Conservation (phyloP, 306 rosid species). For the Castanea crenata region DNA sequence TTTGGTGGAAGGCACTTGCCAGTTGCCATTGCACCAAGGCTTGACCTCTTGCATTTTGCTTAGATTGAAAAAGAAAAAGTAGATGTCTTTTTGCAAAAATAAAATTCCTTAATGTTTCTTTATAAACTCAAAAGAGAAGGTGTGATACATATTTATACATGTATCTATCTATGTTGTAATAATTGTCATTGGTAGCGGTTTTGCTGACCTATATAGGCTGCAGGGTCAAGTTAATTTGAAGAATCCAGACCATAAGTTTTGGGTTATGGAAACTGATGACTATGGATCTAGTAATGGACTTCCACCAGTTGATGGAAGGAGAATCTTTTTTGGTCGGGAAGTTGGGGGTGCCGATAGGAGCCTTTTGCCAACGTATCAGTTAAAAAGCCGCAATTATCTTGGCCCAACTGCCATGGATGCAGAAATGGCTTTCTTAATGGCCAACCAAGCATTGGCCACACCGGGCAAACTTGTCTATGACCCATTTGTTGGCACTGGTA, state of each 20-base stretch:
- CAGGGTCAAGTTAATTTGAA: constrained; percentile 86
- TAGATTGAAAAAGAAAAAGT: not conserved
- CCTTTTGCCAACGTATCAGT: constrained; percentile 86
- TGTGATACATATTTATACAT: not conserved
- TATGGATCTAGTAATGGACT: constrained; percentile 79
- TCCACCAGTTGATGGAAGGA: constrained; percentile 70
- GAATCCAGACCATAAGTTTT: constrained; percentile 83
- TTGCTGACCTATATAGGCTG: constrained; percentile 1
- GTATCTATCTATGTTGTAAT: not conserved
- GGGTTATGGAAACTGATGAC: constrained; percentile 84
- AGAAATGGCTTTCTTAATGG: constrained; percentile 95
- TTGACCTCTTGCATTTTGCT: not conserved
- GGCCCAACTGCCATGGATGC: constrained; percentile 99
- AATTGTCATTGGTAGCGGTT: constrained; percentile 18
- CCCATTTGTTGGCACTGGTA: constrained; percentile 97
- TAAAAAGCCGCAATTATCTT: constrained; percentile 90
- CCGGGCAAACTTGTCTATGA: constrained; percentile 85
- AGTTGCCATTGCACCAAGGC: no score
- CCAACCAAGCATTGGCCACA: constrained; percentile 80
- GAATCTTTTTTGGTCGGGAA: constrained; percentile 90
- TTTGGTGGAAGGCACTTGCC: no score
- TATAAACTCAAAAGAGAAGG: not conserved
- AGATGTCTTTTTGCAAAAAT: not conserved
- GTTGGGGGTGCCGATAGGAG: constrained; percentile 87
- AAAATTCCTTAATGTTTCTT: not conserved